Evolutionary conservation across 768 basidiomycete species (phyloP).

Genomic region (Crepidotus variabilis): DNA sequence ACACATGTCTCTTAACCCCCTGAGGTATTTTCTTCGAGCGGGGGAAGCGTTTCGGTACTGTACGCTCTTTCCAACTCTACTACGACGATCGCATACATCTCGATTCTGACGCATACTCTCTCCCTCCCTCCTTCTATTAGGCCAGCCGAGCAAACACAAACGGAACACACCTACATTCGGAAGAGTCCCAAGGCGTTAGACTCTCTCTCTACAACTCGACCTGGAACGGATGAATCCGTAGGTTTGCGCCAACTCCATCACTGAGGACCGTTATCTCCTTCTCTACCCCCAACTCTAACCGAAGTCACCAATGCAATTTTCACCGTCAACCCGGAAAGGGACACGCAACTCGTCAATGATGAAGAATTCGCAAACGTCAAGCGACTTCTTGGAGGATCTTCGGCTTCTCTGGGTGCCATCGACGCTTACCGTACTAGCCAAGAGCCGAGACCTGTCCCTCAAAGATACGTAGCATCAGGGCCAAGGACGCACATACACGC

Average conservation of each 20-base stretch:
- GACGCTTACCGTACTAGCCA: too few relatives aligned
- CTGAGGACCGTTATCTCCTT: too few relatives aligned
- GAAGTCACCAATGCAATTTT: too few relatives aligned
- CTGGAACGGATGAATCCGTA: conserved; percentile 42
- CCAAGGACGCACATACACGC: too few relatives aligned
- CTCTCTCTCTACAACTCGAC: conserved; percentile 87
- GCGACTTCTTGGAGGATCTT: too few relatives aligned
- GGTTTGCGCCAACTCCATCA: too few relatives aligned
- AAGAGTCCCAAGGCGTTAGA: conserved; percentile 79
- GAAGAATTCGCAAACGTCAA: too few relatives aligned
- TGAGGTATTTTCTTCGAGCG: conserved; percentile 98
- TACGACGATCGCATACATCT: neutral
- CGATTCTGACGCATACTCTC: neutral
- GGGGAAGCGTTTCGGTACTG: conserved; percentile 11
- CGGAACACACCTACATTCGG: conserved; percentile 89
- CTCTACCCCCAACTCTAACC: too few relatives aligned
- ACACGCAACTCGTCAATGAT: too few relatives aligned
- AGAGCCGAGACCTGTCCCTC: too few relatives aligned
- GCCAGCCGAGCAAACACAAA: conserved; percentile 97
- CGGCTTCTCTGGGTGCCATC: too few relatives aligned
- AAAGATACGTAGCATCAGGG: too few relatives aligned
- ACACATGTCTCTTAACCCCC: conserved; percentile 80
- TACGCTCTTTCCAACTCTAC: neutral
- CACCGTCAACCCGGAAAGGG: conserved; percentile 35
- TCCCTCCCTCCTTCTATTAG: conserved; percentile 27